Percentiles rank a stretch among this genome's conserved stretches.
These are phyloP conservation scores for Blastocystis sp. DNA, from an alignment of 352 stramenopile genomes.

Conservation along the genomic window DNA sequence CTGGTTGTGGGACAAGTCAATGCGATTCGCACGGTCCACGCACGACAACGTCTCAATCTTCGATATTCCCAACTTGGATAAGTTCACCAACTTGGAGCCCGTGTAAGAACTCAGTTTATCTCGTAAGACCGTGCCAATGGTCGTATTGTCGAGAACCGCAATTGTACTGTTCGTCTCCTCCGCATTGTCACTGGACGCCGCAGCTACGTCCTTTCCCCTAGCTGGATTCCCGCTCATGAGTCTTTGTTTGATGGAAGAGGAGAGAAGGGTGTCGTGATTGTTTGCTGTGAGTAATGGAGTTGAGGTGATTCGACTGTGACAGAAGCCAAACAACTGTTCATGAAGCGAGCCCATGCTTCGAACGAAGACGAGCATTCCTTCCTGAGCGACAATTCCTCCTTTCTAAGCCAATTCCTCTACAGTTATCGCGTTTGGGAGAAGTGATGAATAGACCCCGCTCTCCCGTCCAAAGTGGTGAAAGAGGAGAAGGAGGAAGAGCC, in stretches of 20 bases:
- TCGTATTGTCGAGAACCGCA: conserved; percentile 24
- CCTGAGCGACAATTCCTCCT: neutral
- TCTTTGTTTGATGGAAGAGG: neutral
- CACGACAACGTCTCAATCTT: conserved; percentile 1
- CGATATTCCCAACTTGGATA: conserved; percentile 50
- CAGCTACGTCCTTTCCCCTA: neutral
- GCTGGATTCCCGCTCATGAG: neutral
- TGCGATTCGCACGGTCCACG: conserved; percentile 52
- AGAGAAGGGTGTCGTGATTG: neutral
- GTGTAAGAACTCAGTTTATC: conserved; percentile 52
- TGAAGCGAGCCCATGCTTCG: neutral
- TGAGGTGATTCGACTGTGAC: too few species aligned
- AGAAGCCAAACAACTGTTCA: too few species aligned
- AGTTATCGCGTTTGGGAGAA: neutral
- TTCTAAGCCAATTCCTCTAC: neutral
- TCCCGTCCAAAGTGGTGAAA: neutral
- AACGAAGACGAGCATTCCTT: neutral
- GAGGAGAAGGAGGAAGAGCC: neutral
- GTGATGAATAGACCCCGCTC: neutral
- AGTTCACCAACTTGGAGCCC: conserved; percentile 49
- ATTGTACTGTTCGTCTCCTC: conserved; percentile 34
- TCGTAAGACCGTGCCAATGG: neutral
- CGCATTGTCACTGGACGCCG: neutral
- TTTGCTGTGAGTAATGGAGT: too few species aligned
- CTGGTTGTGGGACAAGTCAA: conserved; percentile 59